Evolutionary conservation across 371 early-diverging fungal species (phyloP).

Genomic region (Batkoa obscura): DNA sequence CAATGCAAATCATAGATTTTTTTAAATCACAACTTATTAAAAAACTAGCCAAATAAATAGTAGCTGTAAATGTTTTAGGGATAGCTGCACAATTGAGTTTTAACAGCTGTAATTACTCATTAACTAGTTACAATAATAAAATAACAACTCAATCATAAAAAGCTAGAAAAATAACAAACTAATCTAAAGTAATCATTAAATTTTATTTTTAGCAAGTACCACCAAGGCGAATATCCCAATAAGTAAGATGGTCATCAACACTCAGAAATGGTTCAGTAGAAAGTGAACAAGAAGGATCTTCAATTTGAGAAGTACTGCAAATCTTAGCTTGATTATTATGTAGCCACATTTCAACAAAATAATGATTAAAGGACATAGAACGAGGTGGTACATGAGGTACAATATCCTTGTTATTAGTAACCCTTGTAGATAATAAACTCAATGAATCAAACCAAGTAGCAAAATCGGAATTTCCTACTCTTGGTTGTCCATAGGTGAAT

Average conservation of each 20-base stretch:
- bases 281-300: neutral
- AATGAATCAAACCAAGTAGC: neutral
- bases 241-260: neutral
- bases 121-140: too few species aligned
- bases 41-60: too few species aligned
- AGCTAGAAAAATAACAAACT: too few species aligned
- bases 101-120: too few species aligned
- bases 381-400: neutral
- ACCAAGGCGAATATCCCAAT: neutral
- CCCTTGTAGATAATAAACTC: neutral
- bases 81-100: too few species aligned
- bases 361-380: neutral
- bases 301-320: neutral
- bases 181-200: too few species aligned
- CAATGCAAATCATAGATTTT: too few species aligned
- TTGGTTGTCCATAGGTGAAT: neutral
- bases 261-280: neutral
- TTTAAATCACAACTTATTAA: too few species aligned
- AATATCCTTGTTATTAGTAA: neutral
- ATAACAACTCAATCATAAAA: too few species aligned
- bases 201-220: neutral
- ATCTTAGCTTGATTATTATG: neutral
- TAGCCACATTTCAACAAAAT: neutral
- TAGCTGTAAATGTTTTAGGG: too few species aligned
- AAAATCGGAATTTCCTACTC: too few species aligned